A percentile compares a stretch with the other conserved stretches of the same genome.
phyloP scores from a whole-genome alignment of 495 filamentous ascomycete species.

The Xylaria castorea region DNA sequence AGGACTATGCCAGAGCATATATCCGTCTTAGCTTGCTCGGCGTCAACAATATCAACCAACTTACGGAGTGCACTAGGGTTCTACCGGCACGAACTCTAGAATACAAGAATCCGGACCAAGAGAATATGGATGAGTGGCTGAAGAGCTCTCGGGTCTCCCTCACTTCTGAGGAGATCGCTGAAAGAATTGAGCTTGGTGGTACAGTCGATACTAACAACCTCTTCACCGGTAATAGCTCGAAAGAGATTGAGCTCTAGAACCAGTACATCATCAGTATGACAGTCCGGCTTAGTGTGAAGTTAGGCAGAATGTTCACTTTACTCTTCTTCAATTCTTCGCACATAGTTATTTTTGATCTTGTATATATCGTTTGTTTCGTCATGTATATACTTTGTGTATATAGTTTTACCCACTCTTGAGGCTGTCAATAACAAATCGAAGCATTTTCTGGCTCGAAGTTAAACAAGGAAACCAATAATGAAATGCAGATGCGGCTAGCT shows the following conservation, averaged over 20 bases:
- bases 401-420: neutral
- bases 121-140: conserved; percentile 30
- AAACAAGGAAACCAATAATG: too few species aligned
- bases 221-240: neutral
- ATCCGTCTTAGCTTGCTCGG: conserved; percentile 50
- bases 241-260: neutral
- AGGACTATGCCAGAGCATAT: conserved; percentile 52
- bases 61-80: conserved; percentile 51
- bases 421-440: neutral
- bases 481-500: neutral
- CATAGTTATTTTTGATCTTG: neutral
- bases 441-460: neutral
- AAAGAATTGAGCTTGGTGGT: conserved; percentile 19
- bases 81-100: conserved; percentile 36
- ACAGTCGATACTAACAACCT: conserved; percentile 19
- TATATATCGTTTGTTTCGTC: neutral
- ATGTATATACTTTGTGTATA: conserved; percentile 9
- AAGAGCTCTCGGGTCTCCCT: conserved; percentile 19
- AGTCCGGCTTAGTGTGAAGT: neutral
- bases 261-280: neutral
- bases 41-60: conserved; percentile 52
- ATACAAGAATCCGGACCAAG: conserved; percentile 32
- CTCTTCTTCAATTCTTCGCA: neutral
- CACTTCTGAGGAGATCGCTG: conserved; percentile 20
- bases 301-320: neutral